These are phyloP conservation scores for Cinnamomum chago DNA, from an alignment of 164 flowering plant genomes.

Conservation along the genomic window DNA sequence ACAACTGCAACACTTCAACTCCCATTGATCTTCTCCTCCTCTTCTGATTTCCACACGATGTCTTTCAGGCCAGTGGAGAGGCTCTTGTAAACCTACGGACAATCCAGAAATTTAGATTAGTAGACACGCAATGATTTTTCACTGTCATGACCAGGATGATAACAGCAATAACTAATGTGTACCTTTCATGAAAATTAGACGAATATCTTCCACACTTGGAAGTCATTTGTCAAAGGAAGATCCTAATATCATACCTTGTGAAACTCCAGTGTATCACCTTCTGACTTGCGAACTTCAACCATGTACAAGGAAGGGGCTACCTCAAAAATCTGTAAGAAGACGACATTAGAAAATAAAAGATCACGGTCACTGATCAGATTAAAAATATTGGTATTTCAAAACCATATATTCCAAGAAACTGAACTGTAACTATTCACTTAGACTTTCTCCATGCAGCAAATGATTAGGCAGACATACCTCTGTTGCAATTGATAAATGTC, in stretches of 20 bases:
- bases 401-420: not conserved
- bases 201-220: no score
- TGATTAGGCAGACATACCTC: conserved; percentile 53
- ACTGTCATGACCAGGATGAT: not conserved
- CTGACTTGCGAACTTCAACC: conserved; percentile 94
- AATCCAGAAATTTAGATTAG: not conserved
- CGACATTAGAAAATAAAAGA: not conserved
- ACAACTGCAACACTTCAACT: not conserved
- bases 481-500: conserved; percentile 82
- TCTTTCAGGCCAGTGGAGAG: conserved; percentile 57
- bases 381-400: not conserved
- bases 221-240: not conserved
- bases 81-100: conserved; percentile 55
- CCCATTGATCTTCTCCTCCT: conserved; percentile 5
- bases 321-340: conserved; percentile 61
- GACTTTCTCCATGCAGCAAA: not conserved
- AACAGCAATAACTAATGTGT: no score
- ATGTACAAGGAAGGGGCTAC: conserved; percentile 94
- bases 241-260: conserved; percentile 63
- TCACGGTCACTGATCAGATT: not conserved
- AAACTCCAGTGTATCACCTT: conserved; percentile 95
- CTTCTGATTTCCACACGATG: conserved; percentile 50
- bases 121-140: not conserved
- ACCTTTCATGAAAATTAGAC: not conserved
- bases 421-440: not conserved